A percentile compares a stretch with the other conserved stretches of the same genome.
phyloP scores from a whole-genome alignment of 2,329 filamentous ascomycete species.

The Polychaeton citri region DNA sequence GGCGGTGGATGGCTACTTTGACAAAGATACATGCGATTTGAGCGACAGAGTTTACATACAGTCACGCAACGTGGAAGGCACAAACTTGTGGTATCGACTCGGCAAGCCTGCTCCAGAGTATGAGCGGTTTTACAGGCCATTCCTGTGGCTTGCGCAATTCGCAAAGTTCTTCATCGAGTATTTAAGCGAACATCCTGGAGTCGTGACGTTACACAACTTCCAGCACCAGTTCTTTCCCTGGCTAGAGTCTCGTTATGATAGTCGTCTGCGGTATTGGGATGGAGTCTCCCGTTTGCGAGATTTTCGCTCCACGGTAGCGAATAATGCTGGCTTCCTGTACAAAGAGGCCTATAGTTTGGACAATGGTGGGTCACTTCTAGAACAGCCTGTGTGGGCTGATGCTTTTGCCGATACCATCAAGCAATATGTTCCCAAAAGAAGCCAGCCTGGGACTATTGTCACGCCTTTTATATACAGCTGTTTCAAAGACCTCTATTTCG shows the following conservation, averaged over 20 bases:
- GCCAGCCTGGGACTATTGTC: slow-evolving; percentile 44
- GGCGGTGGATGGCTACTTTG: slow-evolving; percentile 54
- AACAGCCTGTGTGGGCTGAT: slow-evolving; percentile 26
- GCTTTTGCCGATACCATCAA: too few species aligned
- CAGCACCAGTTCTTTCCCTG: slow-evolving; percentile 43
- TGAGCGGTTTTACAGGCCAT: slow-evolving; percentile 45
- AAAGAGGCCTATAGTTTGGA: slow-evolving; percentile 48
- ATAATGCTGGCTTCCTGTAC: slow-evolving; percentile 49
- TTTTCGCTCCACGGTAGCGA: slow-evolving; percentile 48
- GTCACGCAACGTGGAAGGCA: slow-evolving; percentile 27
- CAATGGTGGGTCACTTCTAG: slow-evolving; percentile 16
- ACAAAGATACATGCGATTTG: slow-evolving; percentile 33
- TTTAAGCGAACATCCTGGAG: slow-evolving; percentile 28
- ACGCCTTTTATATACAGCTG: slow-evolving; percentile 54
- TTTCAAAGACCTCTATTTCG: slow-evolving; percentile 53
- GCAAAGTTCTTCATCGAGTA: slow-evolving; percentile 62
- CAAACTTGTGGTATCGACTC: slow-evolving; percentile 51
- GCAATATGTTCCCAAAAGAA: slow-evolving; percentile 11
- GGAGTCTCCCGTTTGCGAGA: slow-evolving; percentile 31
- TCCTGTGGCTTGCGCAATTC: slow-evolving; percentile 58
- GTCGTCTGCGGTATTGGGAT: slow-evolving; percentile 43
- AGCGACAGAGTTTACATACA: slow-evolving; percentile 46
- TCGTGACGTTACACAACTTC: slow-evolving; percentile 47
- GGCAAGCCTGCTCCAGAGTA: slow-evolving; percentile 46
- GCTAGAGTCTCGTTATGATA: slow-evolving; percentile 27